Evolutionary conservation across 208 protist species (phyloP), one percentile per base, ranked within the genome.

Genomic region (Kentomonas sorsogonicus): DNA sequence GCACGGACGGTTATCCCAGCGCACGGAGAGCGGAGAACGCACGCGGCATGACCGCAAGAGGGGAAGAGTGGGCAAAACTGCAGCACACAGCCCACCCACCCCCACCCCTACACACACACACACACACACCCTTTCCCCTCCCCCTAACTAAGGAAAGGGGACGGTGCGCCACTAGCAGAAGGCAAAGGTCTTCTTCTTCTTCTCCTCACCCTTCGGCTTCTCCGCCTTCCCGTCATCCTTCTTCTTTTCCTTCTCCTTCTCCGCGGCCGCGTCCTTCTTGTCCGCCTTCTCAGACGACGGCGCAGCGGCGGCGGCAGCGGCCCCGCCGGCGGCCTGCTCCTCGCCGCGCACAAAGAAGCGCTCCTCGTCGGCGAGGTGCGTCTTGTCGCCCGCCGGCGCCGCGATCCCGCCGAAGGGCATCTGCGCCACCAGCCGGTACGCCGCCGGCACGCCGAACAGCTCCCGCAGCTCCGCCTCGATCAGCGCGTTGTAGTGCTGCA

Each of bases 401-500:
- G 39, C 44, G 20, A 81, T 66, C 15, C 43, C 41, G 15, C 69
- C 68, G 33, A 76, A 73, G 1, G 70, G 70, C 66, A 77, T 71
- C 61, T 74, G 69, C 33, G 69, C 69, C n/a, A 69, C 43, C 40
- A 74, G 29, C 48, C 61, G 54, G 70, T 66, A 82, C 40, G 45
- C 34, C n/a, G 38, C 45, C 1, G 70, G 70, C 29, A 74, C 22
- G 5, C 54, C 22, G 57, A 68, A 71, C 31, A 25, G 27, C 20
- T 56, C 34, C 1, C 40, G 47, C 10, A 62, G 15, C 6, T 52
- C 43, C 0, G 22, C 55, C 1, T 47, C 54, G 53, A 82, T 74
- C 20, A 81, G 56, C 36, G 63, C 58, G n/a, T 66, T 66, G 68
- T 77, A 81, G 60, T 81, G 74, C 56, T 77, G 69, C 29, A 82